These are phyloP conservation scores for Cornus florida DNA, from an alignment of 148 eudicot species.

Conservation along the genomic window DNA sequence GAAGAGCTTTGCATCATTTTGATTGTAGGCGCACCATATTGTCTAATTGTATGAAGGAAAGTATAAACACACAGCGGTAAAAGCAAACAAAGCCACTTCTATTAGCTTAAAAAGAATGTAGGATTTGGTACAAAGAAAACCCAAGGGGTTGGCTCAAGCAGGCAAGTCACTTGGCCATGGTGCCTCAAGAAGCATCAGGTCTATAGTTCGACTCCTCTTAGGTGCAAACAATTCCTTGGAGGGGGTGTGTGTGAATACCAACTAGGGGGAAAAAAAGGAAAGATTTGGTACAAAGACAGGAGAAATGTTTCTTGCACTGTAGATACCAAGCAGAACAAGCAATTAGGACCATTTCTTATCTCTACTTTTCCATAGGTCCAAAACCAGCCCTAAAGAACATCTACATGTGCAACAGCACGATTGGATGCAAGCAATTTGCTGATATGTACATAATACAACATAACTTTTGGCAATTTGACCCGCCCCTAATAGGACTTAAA, in stretches of 20 bases:
- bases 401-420: neutral
- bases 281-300: too few species aligned
- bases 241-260: too few species aligned
- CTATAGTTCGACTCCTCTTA: too few species aligned
- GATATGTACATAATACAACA: neutral
- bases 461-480: neutral
- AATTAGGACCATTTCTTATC: neutral
- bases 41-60: too few species aligned
- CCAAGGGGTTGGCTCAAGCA: too few species aligned
- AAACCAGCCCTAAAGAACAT: neutral
- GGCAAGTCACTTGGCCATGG: too few species aligned
- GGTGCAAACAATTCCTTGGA: too few species aligned
- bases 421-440: neutral
- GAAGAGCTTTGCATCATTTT: neutral
- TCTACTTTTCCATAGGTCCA: neutral
- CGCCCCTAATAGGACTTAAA: too few species aligned
- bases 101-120: neutral
- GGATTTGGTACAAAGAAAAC: neutral
- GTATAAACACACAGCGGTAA: neutral
- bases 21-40: neutral
- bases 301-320: neutral
- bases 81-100: neutral
- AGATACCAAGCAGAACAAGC: neutral
- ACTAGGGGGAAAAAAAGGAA: too few species aligned
- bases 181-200: too few species aligned